Evolutionary conservation across 2,329 filamentous ascomycete species (phyloP).

Genomic region (Diaporthe nobilis): DNA sequence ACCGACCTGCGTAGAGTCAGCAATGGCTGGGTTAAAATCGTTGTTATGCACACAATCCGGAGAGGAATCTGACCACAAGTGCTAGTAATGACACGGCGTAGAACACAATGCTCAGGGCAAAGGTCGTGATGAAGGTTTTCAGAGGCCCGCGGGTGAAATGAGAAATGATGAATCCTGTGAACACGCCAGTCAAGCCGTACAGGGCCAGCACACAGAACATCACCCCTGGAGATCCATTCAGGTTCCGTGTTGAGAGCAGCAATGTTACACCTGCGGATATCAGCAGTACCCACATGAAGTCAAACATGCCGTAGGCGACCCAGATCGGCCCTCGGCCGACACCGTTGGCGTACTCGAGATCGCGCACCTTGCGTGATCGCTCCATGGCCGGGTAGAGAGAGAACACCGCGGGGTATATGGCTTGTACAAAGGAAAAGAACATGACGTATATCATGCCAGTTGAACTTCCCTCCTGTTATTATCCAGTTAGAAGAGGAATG

Average conservation of each 20-base stretch:
- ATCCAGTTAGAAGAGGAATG: neutral
- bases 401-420: neutral
- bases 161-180: neutral
- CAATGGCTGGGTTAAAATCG: neutral
- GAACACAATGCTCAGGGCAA: neutral
- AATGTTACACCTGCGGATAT: neutral
- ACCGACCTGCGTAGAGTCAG: neutral
- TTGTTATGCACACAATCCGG: neutral
- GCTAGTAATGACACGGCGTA: neutral
- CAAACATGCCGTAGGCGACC: neutral
- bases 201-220: neutral
- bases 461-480: neutral
- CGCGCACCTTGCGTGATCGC: constrained; percentile 1
- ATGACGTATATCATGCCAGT: neutral
- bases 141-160: neutral
- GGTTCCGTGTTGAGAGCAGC: neutral
- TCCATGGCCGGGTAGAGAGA: constrained; percentile 1
- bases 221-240: neutral
- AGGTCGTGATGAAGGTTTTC: neutral
- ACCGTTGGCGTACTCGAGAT: neutral
- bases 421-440: neutral
- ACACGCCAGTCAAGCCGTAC: constrained; percentile 9
- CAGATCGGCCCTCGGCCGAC: neutral
- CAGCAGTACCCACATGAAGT: neutral
- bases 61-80: neutral